Conservation (phyloP, 768 basidiomycete species). For the Boletus pseudopeckii region DNA sequence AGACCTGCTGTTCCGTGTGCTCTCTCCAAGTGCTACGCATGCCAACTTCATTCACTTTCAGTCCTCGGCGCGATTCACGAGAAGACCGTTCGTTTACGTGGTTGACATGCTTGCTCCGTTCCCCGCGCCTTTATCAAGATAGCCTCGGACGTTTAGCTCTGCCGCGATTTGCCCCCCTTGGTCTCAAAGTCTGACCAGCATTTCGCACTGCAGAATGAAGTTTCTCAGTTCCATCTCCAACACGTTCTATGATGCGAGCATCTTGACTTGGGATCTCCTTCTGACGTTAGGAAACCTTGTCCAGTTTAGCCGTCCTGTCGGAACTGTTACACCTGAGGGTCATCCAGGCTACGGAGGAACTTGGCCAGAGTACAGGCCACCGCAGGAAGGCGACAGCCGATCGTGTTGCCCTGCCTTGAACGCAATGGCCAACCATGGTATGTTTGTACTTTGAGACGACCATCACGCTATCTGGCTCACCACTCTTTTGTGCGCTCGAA, state of each 20-base stretch:
- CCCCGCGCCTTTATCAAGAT: background rate
- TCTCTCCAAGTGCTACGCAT: background rate
- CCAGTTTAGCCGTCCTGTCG: conserved; percentile 34
- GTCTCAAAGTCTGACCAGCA: background rate
- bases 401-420: conserved; percentile 72
- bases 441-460: conserved; percentile 43
- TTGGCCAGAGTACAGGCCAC: conserved; percentile 66
- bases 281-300: conserved; percentile 15
- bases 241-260: background rate
- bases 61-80: background rate
- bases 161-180: background rate
- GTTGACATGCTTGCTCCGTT: background rate
- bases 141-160: background rate
- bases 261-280: conserved; percentile 11
- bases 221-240: conserved; percentile 10
- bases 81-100: background rate
- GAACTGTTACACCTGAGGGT: conserved; percentile 51
- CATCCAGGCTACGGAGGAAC: conserved; percentile 52
- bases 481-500: background rate
- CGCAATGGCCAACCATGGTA: conserved; percentile 79
- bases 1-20: background rate
- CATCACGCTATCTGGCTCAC: background rate
- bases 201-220: conserved; percentile 1
- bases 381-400: conserved; percentile 61
- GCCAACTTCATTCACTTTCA: background rate